Base-by-base conservation (phyloP, 768 basidiomycete genomes). In the Termitomyces eurrhizus region DNA sequence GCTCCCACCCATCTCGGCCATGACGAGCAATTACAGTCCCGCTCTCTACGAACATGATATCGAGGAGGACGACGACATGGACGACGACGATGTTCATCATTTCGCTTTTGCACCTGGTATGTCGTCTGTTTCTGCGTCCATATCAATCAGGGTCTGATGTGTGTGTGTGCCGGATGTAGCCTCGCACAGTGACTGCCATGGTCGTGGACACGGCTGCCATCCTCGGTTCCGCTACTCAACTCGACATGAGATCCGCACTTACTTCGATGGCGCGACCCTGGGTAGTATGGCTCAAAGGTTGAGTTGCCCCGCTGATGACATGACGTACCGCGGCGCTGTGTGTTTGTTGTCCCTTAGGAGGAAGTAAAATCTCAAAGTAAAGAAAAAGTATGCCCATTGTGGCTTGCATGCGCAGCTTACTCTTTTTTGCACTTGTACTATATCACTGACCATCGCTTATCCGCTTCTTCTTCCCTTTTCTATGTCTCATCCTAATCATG, bases 151-250 rank as follows among this genome's bases (percentile, higher is more conserved):
- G n/a, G 14, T 5, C n/a, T 52, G 7, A 36, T 36, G 6, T 36
- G 21, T 21, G 9, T 35, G n/a, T 29, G 14, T 29, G 13, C 1
- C 35, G 14, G 29, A 44, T 14, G 21, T 35, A 56, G 54, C 44
- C 18, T 21, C 32, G 45, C 52, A 29, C 5, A n/a, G 51, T 4
- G 48, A 56, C 9, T 56, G 56, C 18, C 52, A 35, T 42, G 32
- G n/a, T 21, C 45, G n/a, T 49, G 37, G 16, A 21, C 45, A 33
- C 6, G 26, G 21, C 4, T 53, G 52, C 33, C 52, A 33, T 14
- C 61, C 44, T 26, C 56, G 52, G 26, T 62, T 52, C 48, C 56
- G 56, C 29, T 62, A 52, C 52, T 62, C 61, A 29, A 62, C 56
- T 2, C 37, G 33, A 2, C 56, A 21, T n/a, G 61, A 62, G 26